Evolutionary conservation across 306 rosid genomes (phyloP).

Genomic region (Casuarina equisetifolia): DNA sequence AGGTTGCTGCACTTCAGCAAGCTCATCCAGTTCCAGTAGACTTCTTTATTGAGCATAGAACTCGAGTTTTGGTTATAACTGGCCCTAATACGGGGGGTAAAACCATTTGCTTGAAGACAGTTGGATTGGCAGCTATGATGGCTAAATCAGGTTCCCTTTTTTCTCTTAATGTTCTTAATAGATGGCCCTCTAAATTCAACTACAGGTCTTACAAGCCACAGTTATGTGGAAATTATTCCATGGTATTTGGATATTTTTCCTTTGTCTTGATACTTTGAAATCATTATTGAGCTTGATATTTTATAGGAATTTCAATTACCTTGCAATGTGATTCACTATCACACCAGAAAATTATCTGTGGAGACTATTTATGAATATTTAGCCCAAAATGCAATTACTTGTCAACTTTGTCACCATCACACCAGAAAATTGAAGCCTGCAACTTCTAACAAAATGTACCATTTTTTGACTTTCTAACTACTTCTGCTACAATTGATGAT

Average conservation of each 20-base stretch:
- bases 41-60: constrained; percentile 59
- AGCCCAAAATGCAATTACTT: not conserved
- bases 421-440: not conserved
- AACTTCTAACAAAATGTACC: not conserved
- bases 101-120: constrained; percentile 87
- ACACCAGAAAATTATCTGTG: not conserved
- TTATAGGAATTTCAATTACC: not conserved
- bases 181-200: constrained; percentile 7
- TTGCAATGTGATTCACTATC: not conserved
- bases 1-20: constrained; percentile 59
- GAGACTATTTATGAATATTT: not conserved
- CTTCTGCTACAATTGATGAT: not conserved
- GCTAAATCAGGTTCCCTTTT: constrained; percentile 79
- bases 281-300: not conserved
- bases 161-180: not conserved
- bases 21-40: constrained; percentile 80
- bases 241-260: not conserved
- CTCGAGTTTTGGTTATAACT: constrained; percentile 79
- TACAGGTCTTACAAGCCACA: not conserved
- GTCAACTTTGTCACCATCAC: too few relatives aligned
- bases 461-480: not conserved
- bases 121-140: constrained; percentile 97
- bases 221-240: not conserved
- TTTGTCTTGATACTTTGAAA: not conserved
- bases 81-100: constrained; percentile 98